Conservation (phyloP, 2,329 filamentous ascomycete genomes). For the Apiospora hydei region DNA sequence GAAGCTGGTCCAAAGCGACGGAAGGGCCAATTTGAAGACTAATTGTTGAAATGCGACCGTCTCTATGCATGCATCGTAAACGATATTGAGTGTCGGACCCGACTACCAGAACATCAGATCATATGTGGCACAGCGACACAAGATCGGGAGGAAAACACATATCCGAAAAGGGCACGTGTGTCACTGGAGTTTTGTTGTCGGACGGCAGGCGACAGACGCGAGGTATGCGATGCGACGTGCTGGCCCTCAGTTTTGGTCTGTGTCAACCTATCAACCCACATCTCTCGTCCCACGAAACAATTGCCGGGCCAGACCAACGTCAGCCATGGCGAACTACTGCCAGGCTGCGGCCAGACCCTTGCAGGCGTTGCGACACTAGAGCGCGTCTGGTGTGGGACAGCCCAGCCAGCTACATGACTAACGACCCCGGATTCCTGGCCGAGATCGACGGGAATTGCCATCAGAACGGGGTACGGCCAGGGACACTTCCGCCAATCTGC, state of each 20-base stretch:
- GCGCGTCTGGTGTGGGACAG: background rate
- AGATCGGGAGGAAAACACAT: background rate
- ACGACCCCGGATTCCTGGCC: constrained; percentile 10
- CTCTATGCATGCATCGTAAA: background rate
- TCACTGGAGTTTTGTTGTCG: background rate
- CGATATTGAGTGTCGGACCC: background rate
- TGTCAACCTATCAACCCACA: background rate
- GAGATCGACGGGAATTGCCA: constrained; percentile 16
- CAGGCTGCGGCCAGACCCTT: background rate
- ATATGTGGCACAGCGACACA: background rate
- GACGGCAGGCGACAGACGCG: background rate
- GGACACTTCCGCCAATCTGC: background rate
- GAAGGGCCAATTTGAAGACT: background rate
- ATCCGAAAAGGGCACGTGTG: background rate
- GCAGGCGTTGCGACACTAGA: background rate
- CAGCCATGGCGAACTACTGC: background rate
- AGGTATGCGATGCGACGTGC: background rate
- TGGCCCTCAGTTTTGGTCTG: background rate
- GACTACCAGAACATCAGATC: background rate
- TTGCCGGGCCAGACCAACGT: constrained; percentile 11
- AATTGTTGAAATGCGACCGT: background rate
- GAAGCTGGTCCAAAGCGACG: background rate
- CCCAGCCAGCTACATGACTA: constrained; percentile 3
- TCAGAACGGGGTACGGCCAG: background rate
- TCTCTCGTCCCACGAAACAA: background rate